Conservation (phyloP, 192 early-diverging fungal species). For the Coemansia guatemalensis region DNA sequence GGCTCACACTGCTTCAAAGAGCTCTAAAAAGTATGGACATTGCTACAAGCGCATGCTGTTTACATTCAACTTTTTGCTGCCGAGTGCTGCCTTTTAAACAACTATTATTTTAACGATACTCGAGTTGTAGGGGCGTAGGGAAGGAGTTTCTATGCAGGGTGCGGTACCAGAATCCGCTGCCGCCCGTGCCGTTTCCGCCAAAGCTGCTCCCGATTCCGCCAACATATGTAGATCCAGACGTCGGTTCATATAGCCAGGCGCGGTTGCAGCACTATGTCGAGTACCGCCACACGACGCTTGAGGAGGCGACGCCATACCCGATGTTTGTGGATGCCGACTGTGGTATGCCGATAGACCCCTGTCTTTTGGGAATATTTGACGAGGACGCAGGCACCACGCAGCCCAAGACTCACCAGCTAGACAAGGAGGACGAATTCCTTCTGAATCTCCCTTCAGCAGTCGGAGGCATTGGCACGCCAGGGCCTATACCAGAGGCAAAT, state of each 20-base stretch:
- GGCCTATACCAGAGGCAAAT: background rate
- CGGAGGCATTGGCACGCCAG: background rate
- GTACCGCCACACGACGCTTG: constrained; percentile 54
- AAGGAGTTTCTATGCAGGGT: constrained; percentile 57
- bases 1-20: constrained; percentile 1
- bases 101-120: background rate
- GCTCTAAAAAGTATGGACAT: constrained; percentile 31
- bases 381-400: constrained; percentile 15
- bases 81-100: background rate
- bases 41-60: too few species aligned
- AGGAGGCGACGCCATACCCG: constrained; percentile 52
- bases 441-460: constrained; percentile 30
- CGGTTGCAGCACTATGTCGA: constrained; percentile 46
- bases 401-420: constrained; percentile 25
- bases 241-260: constrained; percentile 50
- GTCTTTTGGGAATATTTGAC: constrained; percentile 52
- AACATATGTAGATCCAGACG: constrained; percentile 48
- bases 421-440: constrained; percentile 46
- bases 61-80: too few species aligned
- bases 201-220: constrained; percentile 56
- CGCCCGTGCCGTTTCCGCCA: constrained; percentile 53
- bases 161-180: constrained; percentile 55
- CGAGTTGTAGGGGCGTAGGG: constrained; percentile 32
- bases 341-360: constrained; percentile 55
- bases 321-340: constrained; percentile 54